Conservation (phyloP, 345 rosid species). For the Abelmoschus esculentus region DNA sequence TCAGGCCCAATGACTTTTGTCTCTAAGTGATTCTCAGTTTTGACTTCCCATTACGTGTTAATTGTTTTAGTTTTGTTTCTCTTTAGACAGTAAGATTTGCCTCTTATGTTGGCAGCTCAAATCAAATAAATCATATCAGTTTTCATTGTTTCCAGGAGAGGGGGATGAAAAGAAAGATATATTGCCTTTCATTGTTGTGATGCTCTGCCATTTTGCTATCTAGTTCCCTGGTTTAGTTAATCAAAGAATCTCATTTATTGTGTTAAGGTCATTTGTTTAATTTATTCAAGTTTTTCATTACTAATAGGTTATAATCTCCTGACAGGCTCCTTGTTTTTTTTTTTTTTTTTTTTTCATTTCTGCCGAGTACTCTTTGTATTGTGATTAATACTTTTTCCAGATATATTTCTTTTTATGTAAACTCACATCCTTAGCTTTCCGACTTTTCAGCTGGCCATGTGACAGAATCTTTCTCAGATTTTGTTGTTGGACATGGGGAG, state of each 20-base stretch:
- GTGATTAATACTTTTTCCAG: background rate
- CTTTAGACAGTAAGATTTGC: background rate
- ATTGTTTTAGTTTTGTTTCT: background rate
- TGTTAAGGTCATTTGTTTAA: background rate
- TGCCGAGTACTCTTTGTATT: background rate
- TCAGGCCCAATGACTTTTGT: background rate
- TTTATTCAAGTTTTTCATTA: background rate
- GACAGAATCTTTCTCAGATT: conserved; percentile 89
- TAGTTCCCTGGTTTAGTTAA: background rate
- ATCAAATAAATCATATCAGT: background rate
- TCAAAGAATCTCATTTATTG: background rate
- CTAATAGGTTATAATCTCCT: background rate
- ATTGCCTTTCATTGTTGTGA: background rate
- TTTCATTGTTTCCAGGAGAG: background rate
- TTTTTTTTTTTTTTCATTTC: background rate
- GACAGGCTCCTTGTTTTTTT: background rate
- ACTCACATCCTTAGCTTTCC: background rate
- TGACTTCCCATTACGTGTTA: background rate
- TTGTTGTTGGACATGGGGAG: conserved; percentile 96
- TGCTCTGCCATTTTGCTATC: background rate
- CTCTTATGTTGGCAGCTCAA: background rate
- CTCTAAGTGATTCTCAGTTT: background rate
- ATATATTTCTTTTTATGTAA: background rate
- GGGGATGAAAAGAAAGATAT: background rate
- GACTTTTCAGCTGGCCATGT: conserved; percentile 81